phyloP scores from a whole-genome alignment of 768 basidiomycete species.

The Termitomyces sp. region DNA sequence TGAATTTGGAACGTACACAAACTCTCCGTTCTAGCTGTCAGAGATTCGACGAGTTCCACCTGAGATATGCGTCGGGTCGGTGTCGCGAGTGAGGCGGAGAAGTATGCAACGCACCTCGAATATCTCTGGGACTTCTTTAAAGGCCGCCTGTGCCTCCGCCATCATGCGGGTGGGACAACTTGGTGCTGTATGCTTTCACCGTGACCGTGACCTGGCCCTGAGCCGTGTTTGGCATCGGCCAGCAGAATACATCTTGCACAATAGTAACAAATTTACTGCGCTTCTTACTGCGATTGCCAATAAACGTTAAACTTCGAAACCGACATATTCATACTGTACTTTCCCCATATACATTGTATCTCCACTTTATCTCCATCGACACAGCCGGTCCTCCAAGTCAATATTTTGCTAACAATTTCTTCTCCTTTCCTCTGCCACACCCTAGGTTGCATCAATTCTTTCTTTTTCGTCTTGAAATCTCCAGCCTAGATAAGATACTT shows the following conservation, averaged over 20 bases:
- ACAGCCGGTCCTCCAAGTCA: too few species aligned
- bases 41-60: constrained; percentile 87
- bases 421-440: too few species aligned
- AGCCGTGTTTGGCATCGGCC: constrained; percentile 2
- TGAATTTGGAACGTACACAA: constrained; percentile 54
- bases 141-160: constrained; percentile 60
- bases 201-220: neutral
- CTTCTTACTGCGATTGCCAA: too few species aligned
- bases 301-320: too few species aligned
- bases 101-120: constrained; percentile 64
- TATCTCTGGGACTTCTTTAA: constrained; percentile 94
- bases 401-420: too few species aligned
- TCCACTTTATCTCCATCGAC: too few species aligned
- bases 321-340: too few species aligned
- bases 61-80: constrained; percentile 21
- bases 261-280: neutral
- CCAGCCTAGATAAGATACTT: too few species aligned
- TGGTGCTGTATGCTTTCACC: neutral
- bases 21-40: constrained; percentile 87
- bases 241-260: neutral
- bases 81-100: neutral
- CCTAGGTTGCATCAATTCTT: neutral
- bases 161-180: constrained; percentile 21
- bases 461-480: too few species aligned
- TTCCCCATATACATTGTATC: too few species aligned